A percentile compares a stretch with the other conserved stretches of the same genome.
phyloP scores from a whole-genome alignment of 176 grass and related monocot species.

The Ensete ventricosum region DNA sequence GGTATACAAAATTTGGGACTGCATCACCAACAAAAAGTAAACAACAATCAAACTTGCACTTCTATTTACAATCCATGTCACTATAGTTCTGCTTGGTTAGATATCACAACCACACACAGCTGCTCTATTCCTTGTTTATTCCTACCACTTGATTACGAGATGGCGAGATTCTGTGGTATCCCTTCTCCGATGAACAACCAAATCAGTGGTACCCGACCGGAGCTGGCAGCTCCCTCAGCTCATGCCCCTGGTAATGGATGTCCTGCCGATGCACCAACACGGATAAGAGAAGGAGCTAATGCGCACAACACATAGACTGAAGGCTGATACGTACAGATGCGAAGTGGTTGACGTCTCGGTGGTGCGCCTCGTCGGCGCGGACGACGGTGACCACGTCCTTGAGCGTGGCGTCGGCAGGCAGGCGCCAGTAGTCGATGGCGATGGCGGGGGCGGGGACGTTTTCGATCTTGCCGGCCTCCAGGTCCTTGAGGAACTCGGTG shows the following conservation, averaged over 20 bases:
- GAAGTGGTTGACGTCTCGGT: conserved; percentile 82
- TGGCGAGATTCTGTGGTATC: conserved; percentile 13
- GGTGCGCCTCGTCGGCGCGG: conserved; percentile 70
- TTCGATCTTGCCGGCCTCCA: conserved; percentile 58
- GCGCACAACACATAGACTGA: not conserved
- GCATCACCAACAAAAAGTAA: too few relatives aligned
- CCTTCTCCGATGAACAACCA: too few relatives aligned
- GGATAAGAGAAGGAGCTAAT: not conserved
- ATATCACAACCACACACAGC: too few relatives aligned
- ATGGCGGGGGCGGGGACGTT: conserved; percentile 60
- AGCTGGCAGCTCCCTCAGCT: conserved; percentile 56
- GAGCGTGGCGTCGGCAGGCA: conserved; percentile 42
- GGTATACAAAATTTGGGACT: too few relatives aligned
- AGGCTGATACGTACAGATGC: conserved; percentile 35
- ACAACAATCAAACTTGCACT: too few relatives aligned
- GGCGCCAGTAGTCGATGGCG: conserved; percentile 87
- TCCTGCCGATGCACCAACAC: conserved; percentile 33
- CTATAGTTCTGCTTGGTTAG: too few relatives aligned
- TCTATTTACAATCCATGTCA: too few relatives aligned
- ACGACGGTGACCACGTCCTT: conserved; percentile 58
- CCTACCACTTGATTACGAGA: not conserved
- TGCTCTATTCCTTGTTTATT: not conserved
- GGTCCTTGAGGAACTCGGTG: conserved; percentile 60
- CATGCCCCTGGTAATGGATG: conserved; percentile 53
- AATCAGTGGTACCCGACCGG: conserved; percentile 64